A percentile compares a stretch with the other conserved stretches of the same genome.
Evolutionary conservation across 2,329 filamentous ascomycete species (phyloP).

Genomic region (Apiospora saccharicola): DNA sequence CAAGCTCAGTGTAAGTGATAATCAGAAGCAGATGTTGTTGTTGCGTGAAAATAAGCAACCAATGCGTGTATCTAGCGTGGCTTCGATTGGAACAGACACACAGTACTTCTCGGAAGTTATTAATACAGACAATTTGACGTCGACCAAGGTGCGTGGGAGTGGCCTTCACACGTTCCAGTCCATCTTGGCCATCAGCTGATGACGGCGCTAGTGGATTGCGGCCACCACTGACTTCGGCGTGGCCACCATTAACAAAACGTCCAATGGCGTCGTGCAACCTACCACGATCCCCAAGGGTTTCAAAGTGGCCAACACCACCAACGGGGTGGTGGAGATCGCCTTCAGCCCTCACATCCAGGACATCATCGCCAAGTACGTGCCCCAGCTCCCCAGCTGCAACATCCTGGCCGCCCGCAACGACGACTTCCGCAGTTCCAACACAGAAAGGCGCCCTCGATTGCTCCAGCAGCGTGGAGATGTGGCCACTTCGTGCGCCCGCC

Average conservation of each 20-base stretch:
- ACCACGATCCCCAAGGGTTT: constrained; percentile 8
- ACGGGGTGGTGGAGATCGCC: not conserved
- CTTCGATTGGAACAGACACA: not conserved
- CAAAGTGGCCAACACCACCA: not conserved
- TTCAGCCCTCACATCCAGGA: constrained; percentile 8
- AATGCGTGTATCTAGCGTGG: not conserved
- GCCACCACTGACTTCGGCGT: not conserved
- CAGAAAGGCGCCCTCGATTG: not conserved
- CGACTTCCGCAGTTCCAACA: not conserved
- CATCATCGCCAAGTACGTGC: not conserved
- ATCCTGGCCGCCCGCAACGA: not conserved
- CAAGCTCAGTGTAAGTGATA: not conserved
- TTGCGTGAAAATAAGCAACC: not conserved
- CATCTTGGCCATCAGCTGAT: not conserved
- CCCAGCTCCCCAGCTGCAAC: not conserved
- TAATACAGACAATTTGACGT: not conserved
- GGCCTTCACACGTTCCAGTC: too few relatives aligned
- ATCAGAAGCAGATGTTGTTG: not conserved
- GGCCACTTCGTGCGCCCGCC: not conserved
- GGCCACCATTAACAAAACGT: not conserved
- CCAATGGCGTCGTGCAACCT: not conserved
- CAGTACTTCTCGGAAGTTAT: not conserved
- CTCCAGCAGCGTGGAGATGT: not conserved
- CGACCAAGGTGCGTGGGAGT: not conserved
- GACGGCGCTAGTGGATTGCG: not conserved